phyloP scores from a whole-genome alignment of 345 rosid genomes.

The Raphanus raphanistrum region DNA sequence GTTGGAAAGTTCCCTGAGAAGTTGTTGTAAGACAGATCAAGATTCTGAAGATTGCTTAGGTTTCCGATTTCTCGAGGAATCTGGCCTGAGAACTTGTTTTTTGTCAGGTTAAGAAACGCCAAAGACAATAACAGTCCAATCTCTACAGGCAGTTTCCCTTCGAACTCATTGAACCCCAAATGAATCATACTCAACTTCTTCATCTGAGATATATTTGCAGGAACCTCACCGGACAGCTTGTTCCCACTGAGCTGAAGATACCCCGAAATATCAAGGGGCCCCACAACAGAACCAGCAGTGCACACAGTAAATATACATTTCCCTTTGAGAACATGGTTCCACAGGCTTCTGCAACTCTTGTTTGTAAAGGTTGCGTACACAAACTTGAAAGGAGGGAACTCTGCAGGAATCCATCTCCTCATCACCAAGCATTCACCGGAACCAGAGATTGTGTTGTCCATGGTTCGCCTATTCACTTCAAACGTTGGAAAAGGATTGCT shows the following conservation, averaged over 20 bases:
- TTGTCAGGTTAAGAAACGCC: slow-evolving; percentile 67
- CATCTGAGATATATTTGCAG: slow-evolving; percentile 64
- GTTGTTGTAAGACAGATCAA: slow-evolving; percentile 80
- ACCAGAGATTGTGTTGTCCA: slow-evolving; percentile 44
- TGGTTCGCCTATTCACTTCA: slow-evolving; percentile 42
- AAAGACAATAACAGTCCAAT: slow-evolving; percentile 56
- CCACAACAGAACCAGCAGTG: slow-evolving; percentile 37
- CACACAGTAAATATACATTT: slow-evolving; percentile 68
- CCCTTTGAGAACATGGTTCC: slow-evolving; percentile 76
- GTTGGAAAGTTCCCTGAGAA: slow-evolving; percentile 79
- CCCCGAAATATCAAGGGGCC: slow-evolving; percentile 54
- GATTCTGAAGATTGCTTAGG: slow-evolving; percentile 64
- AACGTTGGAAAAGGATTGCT: slow-evolving; percentile 56
- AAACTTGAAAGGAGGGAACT: slow-evolving; percentile 84
- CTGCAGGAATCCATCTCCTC: slow-evolving; percentile 96
- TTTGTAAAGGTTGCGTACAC: slow-evolving; percentile 62
- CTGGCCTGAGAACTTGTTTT: slow-evolving; percentile 61
- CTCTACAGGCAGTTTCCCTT: slow-evolving; percentile 61
- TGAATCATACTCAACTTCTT: slow-evolving; percentile 63
- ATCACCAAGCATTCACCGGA: slow-evolving; percentile 77
- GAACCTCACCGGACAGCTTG: slow-evolving; percentile 61
- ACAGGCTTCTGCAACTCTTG: slow-evolving; percentile 67
- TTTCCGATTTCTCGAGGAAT: slow-evolving; percentile 67
- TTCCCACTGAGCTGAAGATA: slow-evolving; percentile 82
- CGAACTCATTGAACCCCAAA: slow-evolving; percentile 61